Base-by-base conservation (phyloP, 371 early-diverging fungal genomes). In the Mortierella sp. region DNA sequence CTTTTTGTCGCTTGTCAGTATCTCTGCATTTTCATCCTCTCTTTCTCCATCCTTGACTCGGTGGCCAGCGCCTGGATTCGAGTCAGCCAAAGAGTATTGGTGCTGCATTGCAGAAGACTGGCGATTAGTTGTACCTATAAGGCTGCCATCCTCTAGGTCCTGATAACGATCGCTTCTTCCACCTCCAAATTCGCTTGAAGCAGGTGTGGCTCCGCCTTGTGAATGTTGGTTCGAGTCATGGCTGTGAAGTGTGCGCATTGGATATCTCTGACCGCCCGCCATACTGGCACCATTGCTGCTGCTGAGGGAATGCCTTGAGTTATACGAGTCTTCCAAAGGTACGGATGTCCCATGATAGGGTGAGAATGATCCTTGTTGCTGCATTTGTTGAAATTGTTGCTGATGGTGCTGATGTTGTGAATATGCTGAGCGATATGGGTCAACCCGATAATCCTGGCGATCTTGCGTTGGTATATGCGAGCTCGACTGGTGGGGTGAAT, bases 341-440 rank as follows among this genome's bases (percentile, higher is more conserved):
- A 40, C 21, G 9, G 58, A 32, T 13, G 70, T 48, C 28, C 52
- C 69, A 28, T 67, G 65, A 21, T 77, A 68, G 6, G 67, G 72
- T 3, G 72, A 71, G 38, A 58, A 59, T 15, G 61, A 43, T 32
- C 50, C 63, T 36, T 58, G 58, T 5, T 68, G 50, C 13, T 67
- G 73, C 41, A 58, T 57, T 21, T 64, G 43, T 43, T 43, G 43
- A 43, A 43, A 43, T 43, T 43, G 69, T 22, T 69, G 59, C 28
- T 67, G 63, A 8, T 76, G 68, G 21, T 67, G 63, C 15, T 70
- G 70, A 28, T 78, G 78, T 33, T 78, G 79, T 11, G 78, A 65
- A 28, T 72, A 69, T 7, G 70, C 73, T n/a, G 78, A 78, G 22
- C 78, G 78, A 33, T 78, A 78, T 11, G 78, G 78, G 45, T 78